Evolutionary conservation across 2,329 filamentous ascomycete species (phyloP).

Genomic region (Ceratocystis eucalypticola): DNA sequence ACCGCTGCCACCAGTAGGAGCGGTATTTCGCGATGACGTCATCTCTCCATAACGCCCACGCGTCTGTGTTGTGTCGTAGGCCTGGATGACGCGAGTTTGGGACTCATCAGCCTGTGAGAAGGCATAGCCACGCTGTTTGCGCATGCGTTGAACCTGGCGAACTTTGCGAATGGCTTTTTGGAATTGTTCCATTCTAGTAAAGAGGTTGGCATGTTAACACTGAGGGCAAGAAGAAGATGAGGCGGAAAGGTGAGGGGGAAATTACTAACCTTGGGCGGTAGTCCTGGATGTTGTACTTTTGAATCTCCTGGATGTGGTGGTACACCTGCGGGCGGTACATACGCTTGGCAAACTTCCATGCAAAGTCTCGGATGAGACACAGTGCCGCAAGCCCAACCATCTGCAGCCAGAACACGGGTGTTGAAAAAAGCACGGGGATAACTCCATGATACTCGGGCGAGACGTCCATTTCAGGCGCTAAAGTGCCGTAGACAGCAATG

Average conservation of each 20-base stretch:
- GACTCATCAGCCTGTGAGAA: conserved; percentile 96
- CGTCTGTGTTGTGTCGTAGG: conserved; percentile 90
- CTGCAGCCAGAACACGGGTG: conserved; percentile 84
- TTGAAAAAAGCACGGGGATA: conserved; percentile 64
- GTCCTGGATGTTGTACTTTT: conserved; percentile 99
- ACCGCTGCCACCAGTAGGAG: not conserved
- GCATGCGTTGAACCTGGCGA: conserved; percentile 94
- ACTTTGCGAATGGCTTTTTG: conserved; percentile 99
- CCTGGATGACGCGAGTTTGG: conserved; percentile 87
- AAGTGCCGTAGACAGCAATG: conserved; percentile 71
- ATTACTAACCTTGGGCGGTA: conserved; percentile 72
- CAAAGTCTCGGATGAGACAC: conserved; percentile 77
- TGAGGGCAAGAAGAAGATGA: not conserved
- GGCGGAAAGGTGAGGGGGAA: not conserved
- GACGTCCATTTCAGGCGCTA: conserved; percentile 69
- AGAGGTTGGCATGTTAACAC: not conserved
- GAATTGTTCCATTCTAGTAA: conserved; percentile 90
- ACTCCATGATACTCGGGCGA: conserved; percentile 77
- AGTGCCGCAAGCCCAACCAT: conserved; percentile 64
- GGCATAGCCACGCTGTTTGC: conserved; percentile 95
- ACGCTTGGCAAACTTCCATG: conserved; percentile 93
- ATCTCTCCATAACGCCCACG: conserved; percentile 93
- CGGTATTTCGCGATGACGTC: conserved; percentile 37
- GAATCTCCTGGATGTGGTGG: conserved; percentile 97
- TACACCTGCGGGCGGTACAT: conserved; percentile 96